A percentile compares a stretch with the other conserved stretches of the same genome.
phyloP scores from a whole-genome alignment of 202 grass and related monocot species.

The Schoenoplectus tabernaemontani region DNA sequence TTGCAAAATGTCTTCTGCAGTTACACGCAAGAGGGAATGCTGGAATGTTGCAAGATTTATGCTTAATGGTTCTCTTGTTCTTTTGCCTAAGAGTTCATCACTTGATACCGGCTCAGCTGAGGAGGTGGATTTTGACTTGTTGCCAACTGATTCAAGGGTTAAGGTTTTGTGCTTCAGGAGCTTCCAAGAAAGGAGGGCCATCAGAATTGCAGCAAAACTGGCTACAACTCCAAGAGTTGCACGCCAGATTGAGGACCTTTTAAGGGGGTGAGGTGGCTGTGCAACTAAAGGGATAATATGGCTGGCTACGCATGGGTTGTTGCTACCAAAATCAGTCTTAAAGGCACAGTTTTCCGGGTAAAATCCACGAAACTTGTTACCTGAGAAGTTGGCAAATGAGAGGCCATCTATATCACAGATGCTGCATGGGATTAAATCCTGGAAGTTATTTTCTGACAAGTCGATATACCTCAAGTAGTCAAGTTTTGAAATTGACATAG shows the following conservation, averaged over 20 bases:
- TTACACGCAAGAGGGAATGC: slow-evolving; percentile 71
- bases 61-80: slow-evolving; percentile 71
- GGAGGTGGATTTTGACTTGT: slow-evolving; percentile 42
- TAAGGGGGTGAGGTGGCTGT: slow-evolving; percentile 29
- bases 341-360: slow-evolving; percentile 48
- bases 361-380: slow-evolving; percentile 45
- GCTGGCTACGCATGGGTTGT: slow-evolving; percentile 38
- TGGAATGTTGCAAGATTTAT: slow-evolving; percentile 96
- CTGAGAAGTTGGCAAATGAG: slow-evolving; percentile 68
- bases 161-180: slow-evolving; percentile 32
- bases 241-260: slow-evolving; percentile 32
- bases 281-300: slow-evolving; percentile 24
- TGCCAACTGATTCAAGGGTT: slow-evolving; percentile 31
- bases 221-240: slow-evolving; percentile 33
- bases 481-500: slow-evolving; percentile 53
- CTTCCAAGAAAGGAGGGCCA: slow-evolving; percentile 44
- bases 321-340: slow-evolving; percentile 1
- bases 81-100: slow-evolving; percentile 78
- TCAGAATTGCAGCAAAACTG: slow-evolving; percentile 15
- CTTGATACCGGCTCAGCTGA: slow-evolving; percentile 62
- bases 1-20: slow-evolving; percentile 74
- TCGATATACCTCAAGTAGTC: slow-evolving; percentile 80
- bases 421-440: slow-evolving; percentile 62
- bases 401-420: slow-evolving; percentile 70
- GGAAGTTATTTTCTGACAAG: slow-evolving; percentile 69